Conservation (phyloP, 2,329 filamentous ascomycete species). For the Chaetomium sp. region DNA sequence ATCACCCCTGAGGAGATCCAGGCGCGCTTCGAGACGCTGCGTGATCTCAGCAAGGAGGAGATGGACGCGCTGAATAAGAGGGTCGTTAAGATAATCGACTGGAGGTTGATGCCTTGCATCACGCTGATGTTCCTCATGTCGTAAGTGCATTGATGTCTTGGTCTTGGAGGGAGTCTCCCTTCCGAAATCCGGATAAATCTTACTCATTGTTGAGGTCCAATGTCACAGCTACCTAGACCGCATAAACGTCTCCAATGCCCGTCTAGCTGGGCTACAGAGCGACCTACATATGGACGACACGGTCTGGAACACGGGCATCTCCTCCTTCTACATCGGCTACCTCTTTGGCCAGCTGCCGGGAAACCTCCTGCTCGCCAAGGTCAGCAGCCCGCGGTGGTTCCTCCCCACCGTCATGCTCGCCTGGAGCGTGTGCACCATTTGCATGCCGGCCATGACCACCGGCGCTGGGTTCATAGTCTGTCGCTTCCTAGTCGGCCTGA, state of each 20-base stretch:
- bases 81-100: background rate
- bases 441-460: background rate
- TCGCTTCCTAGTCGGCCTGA: background rate
- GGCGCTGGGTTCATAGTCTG: background rate
- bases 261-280: background rate
- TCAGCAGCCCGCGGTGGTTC: background rate
- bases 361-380: background rate
- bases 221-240: background rate
- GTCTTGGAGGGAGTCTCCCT: too few species aligned
- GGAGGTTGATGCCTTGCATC: background rate
- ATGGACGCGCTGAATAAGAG: background rate
- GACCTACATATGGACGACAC: background rate
- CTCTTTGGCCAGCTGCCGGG: background rate
- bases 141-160: background rate
- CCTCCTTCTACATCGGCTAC: background rate
- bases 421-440: background rate
- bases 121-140: background rate
- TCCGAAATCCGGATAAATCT: too few species aligned
- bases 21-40: background rate
- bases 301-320: background rate
- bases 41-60: background rate
- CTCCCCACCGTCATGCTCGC: background rate
- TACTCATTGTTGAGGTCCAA: too few species aligned
- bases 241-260: background rate
- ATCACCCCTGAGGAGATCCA: background rate